phyloP scores from a whole-genome alignment of 2,329 filamentous ascomycete species.

The Cytospora piceicola region DNA sequence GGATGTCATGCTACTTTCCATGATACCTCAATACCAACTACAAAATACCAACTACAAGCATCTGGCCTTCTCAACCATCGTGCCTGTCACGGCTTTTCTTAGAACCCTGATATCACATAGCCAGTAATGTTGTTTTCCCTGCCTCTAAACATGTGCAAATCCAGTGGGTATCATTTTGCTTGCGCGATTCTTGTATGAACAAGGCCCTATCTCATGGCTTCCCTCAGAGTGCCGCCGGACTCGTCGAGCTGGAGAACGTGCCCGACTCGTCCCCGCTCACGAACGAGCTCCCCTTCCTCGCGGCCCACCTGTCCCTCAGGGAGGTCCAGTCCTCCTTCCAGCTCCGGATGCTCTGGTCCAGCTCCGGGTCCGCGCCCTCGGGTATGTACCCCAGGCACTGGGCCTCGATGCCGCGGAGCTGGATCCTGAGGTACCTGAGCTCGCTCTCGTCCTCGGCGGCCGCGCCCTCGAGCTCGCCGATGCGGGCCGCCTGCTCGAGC shows the following conservation, averaged over 20 bases:
- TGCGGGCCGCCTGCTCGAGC: conserved; percentile 61
- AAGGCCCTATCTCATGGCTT: neutral
- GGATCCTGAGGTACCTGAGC: conserved; percentile 63
- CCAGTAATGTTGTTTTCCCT: neutral
- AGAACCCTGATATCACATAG: neutral
- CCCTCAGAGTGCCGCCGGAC: conserved; percentile 6
- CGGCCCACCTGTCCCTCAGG: conserved; percentile 38
- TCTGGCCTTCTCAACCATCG: neutral
- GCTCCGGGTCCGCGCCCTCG: conserved; percentile 56
- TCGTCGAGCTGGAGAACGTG: conserved; percentile 19
- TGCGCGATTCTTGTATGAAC: conserved; percentile 3
- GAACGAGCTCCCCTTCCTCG: conserved; percentile 18
- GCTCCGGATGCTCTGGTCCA: conserved; percentile 60
- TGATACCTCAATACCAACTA: neutral
- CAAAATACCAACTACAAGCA: neutral
- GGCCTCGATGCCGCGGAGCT: conserved; percentile 65
- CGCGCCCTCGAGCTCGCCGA: conserved; percentile 61
- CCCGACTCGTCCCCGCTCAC: conserved; percentile 17
- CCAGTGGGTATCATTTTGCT: conserved; percentile 21
- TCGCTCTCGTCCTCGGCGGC: conserved; percentile 62
- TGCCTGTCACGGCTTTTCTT: neutral
- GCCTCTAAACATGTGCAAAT: neutral
- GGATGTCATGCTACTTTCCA: neutral
- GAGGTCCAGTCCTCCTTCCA: conserved; percentile 65
- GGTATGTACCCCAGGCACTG: conserved; percentile 55